These are phyloP conservation scores for Mrakia gelida DNA, from an alignment of 768 basidiomycete species.

Conservation along the genomic window DNA sequence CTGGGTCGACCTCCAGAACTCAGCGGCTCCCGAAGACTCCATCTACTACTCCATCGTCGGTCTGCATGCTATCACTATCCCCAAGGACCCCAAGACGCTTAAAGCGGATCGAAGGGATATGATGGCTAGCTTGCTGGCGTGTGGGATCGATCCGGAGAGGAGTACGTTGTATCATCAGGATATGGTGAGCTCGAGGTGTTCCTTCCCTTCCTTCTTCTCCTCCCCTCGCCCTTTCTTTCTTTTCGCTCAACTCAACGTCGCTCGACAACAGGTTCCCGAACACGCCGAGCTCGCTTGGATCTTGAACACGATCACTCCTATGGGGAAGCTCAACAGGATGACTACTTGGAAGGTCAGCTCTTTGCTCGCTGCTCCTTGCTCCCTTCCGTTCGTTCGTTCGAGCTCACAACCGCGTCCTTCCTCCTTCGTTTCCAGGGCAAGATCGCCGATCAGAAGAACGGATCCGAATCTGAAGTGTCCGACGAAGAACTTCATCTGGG, in stretches of 20 bases:
- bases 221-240: background rate
- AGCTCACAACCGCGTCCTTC: constrained; percentile 1
- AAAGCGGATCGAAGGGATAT: constrained; percentile 63
- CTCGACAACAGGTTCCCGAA: constrained; percentile 59
- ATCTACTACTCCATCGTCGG: constrained; percentile 81
- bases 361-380: background rate
- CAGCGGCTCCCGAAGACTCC: constrained; percentile 32
- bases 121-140: constrained; percentile 75
- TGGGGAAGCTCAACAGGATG: constrained; percentile 81
- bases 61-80: constrained; percentile 88
- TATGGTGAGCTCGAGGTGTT: constrained; percentile 54
- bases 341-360: constrained; percentile 86
- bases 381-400: background rate
- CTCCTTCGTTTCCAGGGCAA: constrained; percentile 54
- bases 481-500: constrained; percentile 79
- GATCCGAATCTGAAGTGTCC: constrained; percentile 70
- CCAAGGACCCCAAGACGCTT: constrained; percentile 69
- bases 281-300: constrained; percentile 90
- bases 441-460: constrained; percentile 67
- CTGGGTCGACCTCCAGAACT: constrained; percentile 76
- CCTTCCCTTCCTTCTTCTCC: too few relatives aligned
- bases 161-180: constrained; percentile 83
- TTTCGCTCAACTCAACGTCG: background rate
- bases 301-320: constrained; percentile 73
- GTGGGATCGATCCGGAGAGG: constrained; percentile 73